Evolutionary conservation across 2,329 filamentous ascomycete genomes (phyloP).

Genomic region (Diaporthe helianthi): DNA sequence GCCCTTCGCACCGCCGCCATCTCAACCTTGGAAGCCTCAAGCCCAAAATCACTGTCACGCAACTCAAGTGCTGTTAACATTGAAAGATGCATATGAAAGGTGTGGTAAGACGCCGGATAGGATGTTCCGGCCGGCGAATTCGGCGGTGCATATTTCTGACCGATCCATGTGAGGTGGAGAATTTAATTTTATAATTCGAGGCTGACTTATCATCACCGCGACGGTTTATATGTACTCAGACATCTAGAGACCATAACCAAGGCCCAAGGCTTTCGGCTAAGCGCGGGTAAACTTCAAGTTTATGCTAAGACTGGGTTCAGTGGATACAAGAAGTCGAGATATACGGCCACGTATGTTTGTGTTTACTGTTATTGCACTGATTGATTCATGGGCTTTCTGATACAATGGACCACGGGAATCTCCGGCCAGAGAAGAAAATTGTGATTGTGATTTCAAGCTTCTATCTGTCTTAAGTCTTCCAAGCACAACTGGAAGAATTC

Average conservation of each 20-base stretch:
- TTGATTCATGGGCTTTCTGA: neutral
- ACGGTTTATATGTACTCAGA: too few species aligned
- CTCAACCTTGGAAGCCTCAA: too few species aligned
- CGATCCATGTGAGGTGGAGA: too few species aligned
- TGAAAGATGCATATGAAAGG: neutral
- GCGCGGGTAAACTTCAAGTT: neutral
- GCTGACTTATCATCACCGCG: neutral
- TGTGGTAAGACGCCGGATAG: neutral
- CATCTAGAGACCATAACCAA: too few species aligned
- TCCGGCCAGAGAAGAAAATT: neutral
- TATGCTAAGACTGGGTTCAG: neutral
- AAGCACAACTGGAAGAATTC: neutral
- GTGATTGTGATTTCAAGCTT: neutral
- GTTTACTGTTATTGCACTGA: neutral
- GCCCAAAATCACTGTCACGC: neutral
- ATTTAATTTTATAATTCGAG: neutral
- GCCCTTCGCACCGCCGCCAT: too few species aligned
- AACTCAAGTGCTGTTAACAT: neutral
- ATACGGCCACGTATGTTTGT: neutral
- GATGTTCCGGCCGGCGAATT: neutral
- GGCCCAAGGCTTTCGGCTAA: neutral
- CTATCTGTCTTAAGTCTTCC: neutral
- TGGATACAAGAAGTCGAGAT: neutral
- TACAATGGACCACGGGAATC: neutral
- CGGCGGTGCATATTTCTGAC: neutral